phyloP scores from a whole-genome alignment of 2,329 filamentous ascomycete genomes.

The Penicillium paneum region DNA sequence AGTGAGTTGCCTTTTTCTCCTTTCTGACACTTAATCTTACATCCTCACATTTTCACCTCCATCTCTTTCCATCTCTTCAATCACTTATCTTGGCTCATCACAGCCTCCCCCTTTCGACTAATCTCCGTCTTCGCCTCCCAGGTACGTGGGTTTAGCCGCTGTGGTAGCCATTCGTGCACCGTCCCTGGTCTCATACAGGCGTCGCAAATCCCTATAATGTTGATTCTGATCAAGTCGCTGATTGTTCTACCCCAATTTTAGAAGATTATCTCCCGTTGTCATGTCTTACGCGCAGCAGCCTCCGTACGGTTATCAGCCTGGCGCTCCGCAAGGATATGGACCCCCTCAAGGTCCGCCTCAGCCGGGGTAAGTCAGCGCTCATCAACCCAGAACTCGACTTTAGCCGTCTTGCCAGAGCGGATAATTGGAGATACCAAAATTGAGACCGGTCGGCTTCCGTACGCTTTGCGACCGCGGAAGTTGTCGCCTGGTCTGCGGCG shows the following conservation, averaged over 20 bases:
- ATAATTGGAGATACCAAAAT: too few relatives aligned
- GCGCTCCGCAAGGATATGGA: constrained; percentile 14
- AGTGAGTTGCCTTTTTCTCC: constrained; percentile 12
- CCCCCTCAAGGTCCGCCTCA: constrained; percentile 7
- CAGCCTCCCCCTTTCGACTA: not conserved
- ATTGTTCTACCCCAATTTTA: not conserved
- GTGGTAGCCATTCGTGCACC: not conserved
- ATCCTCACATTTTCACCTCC: not conserved
- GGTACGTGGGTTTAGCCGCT: constrained; percentile 7
- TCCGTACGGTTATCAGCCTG: not conserved
- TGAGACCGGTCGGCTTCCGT: too few relatives aligned
- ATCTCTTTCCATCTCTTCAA: not conserved
- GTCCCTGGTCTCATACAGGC: not conserved
- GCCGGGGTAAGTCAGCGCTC: constrained; percentile 13
- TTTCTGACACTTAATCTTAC: not conserved
- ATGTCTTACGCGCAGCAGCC: constrained; percentile 46
- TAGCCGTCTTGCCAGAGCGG: too few relatives aligned
- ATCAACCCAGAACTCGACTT: too few relatives aligned
- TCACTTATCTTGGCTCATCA: constrained; percentile 3
- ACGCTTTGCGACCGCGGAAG: not conserved
- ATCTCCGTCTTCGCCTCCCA: constrained; percentile 1
- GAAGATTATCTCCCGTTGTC: not conserved
- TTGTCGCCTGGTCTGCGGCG: not conserved
- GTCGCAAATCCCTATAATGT: not conserved
- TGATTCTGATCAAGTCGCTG: constrained; percentile 7